These are phyloP conservation scores for Pichiaceae sp. DNA, from an alignment of 1,139 yeast species.

Conservation along the genomic window DNA sequence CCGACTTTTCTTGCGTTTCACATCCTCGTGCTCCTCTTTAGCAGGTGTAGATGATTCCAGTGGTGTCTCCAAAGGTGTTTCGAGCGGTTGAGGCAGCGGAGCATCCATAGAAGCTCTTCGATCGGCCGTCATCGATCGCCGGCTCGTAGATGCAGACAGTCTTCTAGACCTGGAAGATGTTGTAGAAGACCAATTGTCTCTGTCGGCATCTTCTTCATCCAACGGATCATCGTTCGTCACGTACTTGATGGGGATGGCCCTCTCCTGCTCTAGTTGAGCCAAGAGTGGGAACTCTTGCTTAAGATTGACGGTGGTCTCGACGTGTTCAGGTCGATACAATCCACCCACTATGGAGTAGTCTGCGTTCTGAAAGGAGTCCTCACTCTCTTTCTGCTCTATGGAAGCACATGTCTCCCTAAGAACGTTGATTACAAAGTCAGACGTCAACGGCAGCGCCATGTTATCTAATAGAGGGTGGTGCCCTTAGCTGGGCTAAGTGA, in stretches of 20 bases:
- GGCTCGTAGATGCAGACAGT: neutral
- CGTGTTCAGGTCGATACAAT: slow-evolving; percentile 2
- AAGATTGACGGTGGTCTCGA: slow-evolving; percentile 3
- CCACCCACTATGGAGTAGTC: slow-evolving; percentile 1
- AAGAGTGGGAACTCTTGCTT: slow-evolving; percentile 7
- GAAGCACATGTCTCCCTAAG: slow-evolving; percentile 9
- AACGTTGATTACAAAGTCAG: slow-evolving; percentile 7
- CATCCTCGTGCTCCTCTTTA: too few relatives aligned
- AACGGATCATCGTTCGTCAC: neutral
- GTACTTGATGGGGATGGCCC: neutral
- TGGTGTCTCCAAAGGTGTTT: too few relatives aligned
- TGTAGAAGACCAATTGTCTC: neutral
- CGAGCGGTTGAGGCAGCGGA: too few relatives aligned
- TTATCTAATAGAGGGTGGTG: neutral
- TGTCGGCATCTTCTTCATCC: slow-evolving; percentile 1
- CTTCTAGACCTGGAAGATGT: neutral
- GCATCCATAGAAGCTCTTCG: too few relatives aligned
- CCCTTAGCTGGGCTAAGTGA: neutral
- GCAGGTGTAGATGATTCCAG: too few relatives aligned
- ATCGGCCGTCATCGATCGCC: too few relatives aligned
- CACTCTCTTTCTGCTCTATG: slow-evolving; percentile 2
- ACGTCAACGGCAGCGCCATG: slow-evolving; percentile 9
- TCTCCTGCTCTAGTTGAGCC: neutral
- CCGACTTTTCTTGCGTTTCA: neutral
- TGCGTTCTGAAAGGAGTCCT: too few relatives aligned